Evolutionary conservation across 805 yeast genomes (phyloP), one percentile per base, ranked within the genome.

Genomic region (Kazachstania viticola): DNA sequence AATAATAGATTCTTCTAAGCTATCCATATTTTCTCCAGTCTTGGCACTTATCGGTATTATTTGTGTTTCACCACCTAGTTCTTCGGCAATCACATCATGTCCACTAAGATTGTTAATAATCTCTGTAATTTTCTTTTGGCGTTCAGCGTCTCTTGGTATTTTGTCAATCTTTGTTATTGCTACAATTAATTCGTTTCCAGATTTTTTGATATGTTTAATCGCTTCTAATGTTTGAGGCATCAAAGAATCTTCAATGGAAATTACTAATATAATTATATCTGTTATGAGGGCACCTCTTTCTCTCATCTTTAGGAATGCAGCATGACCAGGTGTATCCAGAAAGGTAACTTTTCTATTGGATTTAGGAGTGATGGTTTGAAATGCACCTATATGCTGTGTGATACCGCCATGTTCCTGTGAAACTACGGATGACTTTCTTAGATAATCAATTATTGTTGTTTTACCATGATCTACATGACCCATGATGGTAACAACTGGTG

Each of bases 401-500:
- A 91, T 91, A 14, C 98, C 97, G 33, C 98, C 98, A 54, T 75
- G 81, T 52, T 91, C 98, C 26, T 75, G 70, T 19, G 73, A 72
- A 0, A 79, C 97, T 6, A 91, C 73, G 0, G 87, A 73, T 0
- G 95, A 79, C 42, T 82, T 84, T 28, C 97, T 67, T 46, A 91
- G 61, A 48, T 75, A 73, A 54, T 91, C 98, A 34, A 91, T 66
- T 38, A 91, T 77, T 0, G 98, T 88, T 2, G 98, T 91, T 54
- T 91, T 91, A 2, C 98, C 98, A 51, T 91, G 98, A 56, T 91
- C 98, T 19, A 91, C 98, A 55, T 91, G 98, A 3, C 98, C 98
- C 97, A 91, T 91, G 32, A 91, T 82, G 0, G 98, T 87, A 4
- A 91, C 96, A 16, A 91, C 79, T 0, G 98, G 98, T 0, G 98